Base-by-base conservation (phyloP, 257 asterid genomes). In the Primulina eburnea region DNA sequence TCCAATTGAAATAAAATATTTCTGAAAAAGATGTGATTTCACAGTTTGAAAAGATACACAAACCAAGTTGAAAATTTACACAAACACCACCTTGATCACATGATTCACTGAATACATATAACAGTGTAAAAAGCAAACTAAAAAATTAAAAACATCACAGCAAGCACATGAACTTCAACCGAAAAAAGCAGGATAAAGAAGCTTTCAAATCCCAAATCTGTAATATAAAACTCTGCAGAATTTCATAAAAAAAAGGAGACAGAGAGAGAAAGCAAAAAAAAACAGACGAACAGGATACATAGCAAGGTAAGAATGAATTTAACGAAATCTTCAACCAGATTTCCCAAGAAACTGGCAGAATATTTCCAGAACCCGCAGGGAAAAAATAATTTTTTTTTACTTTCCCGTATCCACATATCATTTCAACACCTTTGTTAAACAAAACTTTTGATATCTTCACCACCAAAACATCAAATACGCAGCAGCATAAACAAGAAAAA, bases 151-250 rank as follows among this genome's bases (percentile, higher is more conserved):
- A 77, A 81, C 29, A 63, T 64, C 73, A 82, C 79, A 71, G 56
- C 7, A 65, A 76, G 61, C 78, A 76, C 74, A 69, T 70, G 77
- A 76, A 77, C 40, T 73, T 66, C 72, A 67, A 60, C 52, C 60
- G 14, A 61, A 71, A 79, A 71, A 50, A 11, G 32, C 26, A 30
- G 59, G 21, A 62, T 77, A 75, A 50, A 43, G 50, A 26, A 26
- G 17, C 59, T 64, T 71, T 78, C 1, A 8, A 11, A 70, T 16
- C 34, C 69, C 32, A 64, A 28, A 65, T 65, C 71, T 66, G 14
- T 53, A 61, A 74, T 21, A 14, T 21, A 65, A 73, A 57, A 56
- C 28, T 52, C 26, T 1, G 6, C 30, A 68, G 35, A 60, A 58
- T 34, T 43, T 43, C 18, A 11, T 14, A 0, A 4, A 14, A 12